Conservation (phyloP, 2,329 filamentous ascomycete genomes). For the Trichophyton benhamiae region DNA sequence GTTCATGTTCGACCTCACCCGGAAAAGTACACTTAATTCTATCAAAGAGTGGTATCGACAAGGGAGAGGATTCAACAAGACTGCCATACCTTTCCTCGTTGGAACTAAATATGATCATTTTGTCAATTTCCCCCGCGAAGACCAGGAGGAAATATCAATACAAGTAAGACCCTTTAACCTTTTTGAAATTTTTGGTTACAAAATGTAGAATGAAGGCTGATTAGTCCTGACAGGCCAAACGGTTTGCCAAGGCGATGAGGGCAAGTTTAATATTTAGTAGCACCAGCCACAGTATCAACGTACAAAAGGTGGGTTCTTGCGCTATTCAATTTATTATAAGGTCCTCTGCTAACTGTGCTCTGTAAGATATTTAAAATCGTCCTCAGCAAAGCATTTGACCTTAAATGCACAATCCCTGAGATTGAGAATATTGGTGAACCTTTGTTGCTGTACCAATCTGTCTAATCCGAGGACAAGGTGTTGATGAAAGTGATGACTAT, state of each 20-base stretch:
- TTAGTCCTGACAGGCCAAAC: constrained; percentile 53
- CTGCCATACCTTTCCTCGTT: constrained; percentile 93
- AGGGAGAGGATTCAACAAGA: constrained; percentile 97
- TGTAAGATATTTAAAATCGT: constrained; percentile 99
- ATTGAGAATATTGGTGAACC: constrained; percentile 98
- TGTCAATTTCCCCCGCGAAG: constrained; percentile 93
- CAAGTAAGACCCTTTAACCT: constrained; percentile 49
- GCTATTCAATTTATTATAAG: background rate
- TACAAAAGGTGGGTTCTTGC: constrained; percentile 68
- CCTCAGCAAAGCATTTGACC: constrained; percentile 92
- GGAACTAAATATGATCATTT: constrained; percentile 99
- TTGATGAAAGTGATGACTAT: background rate
- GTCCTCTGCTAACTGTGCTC: background rate
- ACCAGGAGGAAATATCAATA: constrained; percentile 96
- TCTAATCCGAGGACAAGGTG: constrained; percentile 3
- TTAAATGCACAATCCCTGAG: constrained; percentile 97
- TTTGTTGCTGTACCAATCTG: constrained; percentile 59
- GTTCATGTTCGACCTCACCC: constrained; percentile 98
- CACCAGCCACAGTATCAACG: constrained; percentile 98
- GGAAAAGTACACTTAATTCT: constrained; percentile 95
- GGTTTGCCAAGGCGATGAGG: constrained; percentile 97
- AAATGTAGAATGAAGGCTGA: constrained; percentile 15
- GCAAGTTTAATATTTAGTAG: constrained; percentile 96
- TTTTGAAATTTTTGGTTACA: background rate
- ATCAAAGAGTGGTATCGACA: constrained; percentile 99